These are phyloP conservation scores for Cyathus pygmaeus DNA, from an alignment of 1,284 basidiomycete genomes.

Conservation along the genomic window DNA sequence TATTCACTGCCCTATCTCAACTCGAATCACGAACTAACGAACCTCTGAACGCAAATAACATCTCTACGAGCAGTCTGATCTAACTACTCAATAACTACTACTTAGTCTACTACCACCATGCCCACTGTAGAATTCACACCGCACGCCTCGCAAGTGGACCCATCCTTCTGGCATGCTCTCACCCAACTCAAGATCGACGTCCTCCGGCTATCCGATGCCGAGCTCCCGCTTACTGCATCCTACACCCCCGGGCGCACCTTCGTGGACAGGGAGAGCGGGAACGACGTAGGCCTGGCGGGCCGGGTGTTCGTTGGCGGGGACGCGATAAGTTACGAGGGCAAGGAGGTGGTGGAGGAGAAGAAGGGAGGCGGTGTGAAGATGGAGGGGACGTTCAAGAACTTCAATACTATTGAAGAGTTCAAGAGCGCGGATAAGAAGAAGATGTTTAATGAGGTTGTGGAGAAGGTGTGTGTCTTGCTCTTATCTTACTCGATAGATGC, in stretches of 20 bases:
- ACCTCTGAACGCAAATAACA: no score
- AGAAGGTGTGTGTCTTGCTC: conserved; percentile 57
- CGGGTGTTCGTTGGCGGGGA: conserved; percentile 69
- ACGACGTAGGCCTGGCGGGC: conserved; percentile 69
- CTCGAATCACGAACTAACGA: no score
- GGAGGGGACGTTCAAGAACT: conserved; percentile 86
- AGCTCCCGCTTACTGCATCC: conserved; percentile 70
- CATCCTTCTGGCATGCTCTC: conserved; percentile 93
- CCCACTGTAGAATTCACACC: conserved; percentile 87
- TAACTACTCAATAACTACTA: no score
- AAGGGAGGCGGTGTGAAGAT: conserved; percentile 38
- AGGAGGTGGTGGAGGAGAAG: neutral
- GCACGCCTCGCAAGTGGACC: conserved; percentile 87
- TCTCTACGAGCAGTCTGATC: no score
- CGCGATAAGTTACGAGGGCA: conserved; percentile 51
- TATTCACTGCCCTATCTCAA: no score
- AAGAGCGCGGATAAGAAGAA: conserved; percentile 88
- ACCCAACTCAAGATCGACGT: conserved; percentile 92
- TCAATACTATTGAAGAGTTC: conserved; percentile 97
- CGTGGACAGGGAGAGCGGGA: conserved; percentile 78
- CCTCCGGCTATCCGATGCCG: conserved; percentile 84
- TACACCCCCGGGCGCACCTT: conserved; percentile 81
- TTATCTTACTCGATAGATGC: conserved; percentile 4
- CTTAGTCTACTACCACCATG: conserved; percentile 40
- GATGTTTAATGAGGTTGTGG: conserved; percentile 78